Evolutionary conservation across 1,284 basidiomycete species (phyloP).

Genomic region (Heliocybe sulcata): DNA sequence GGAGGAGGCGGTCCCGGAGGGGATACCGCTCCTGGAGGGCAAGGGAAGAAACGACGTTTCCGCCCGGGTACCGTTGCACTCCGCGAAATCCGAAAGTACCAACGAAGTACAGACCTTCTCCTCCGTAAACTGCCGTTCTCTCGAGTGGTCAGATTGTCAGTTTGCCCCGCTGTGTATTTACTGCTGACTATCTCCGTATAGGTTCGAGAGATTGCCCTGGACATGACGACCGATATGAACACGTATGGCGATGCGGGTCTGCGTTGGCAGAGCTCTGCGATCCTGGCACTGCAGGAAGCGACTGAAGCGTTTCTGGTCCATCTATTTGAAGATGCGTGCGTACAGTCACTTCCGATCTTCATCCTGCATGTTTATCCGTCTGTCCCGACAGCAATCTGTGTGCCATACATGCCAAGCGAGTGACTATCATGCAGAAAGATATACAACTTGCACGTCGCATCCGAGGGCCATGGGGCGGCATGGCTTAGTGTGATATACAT

Average conservation of each 20-base stretch:
- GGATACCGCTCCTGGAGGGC: slow-evolving; percentile 1
- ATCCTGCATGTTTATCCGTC: slow-evolving; percentile 2
- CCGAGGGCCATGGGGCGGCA: slow-evolving; percentile 72
- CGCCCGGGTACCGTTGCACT: slow-evolving; percentile 86
- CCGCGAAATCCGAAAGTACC: slow-evolving; percentile 89
- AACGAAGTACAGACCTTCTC: slow-evolving; percentile 86
- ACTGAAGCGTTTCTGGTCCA: slow-evolving; percentile 93
- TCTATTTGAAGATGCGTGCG: slow-evolving; percentile 93
- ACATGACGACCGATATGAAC: slow-evolving; percentile 75
- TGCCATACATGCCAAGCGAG: slow-evolving; percentile 96
- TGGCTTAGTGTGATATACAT: slow-evolving; percentile 14
- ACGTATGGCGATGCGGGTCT: slow-evolving; percentile 53
- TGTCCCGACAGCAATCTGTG: slow-evolving; percentile 69
- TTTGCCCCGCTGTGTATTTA: background rate
- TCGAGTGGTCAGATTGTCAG: slow-evolving; percentile 61
- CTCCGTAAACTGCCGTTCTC: slow-evolving; percentile 88
- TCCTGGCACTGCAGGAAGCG: slow-evolving; percentile 90
- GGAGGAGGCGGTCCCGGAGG: slow-evolving; percentile 10
- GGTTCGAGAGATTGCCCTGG: slow-evolving; percentile 89
- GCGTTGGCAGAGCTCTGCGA: slow-evolving; percentile 88
- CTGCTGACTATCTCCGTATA: slow-evolving; percentile 21
- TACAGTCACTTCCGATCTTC: slow-evolving; percentile 16
- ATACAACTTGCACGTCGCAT: slow-evolving; percentile 95
- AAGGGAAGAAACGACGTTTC: slow-evolving; percentile 56
- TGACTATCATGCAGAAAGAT: slow-evolving; percentile 97